These are phyloP conservation scores for Raffaelea arxii DNA, from an alignment of 2,329 filamentous ascomycete species.

Conservation along the genomic window DNA sequence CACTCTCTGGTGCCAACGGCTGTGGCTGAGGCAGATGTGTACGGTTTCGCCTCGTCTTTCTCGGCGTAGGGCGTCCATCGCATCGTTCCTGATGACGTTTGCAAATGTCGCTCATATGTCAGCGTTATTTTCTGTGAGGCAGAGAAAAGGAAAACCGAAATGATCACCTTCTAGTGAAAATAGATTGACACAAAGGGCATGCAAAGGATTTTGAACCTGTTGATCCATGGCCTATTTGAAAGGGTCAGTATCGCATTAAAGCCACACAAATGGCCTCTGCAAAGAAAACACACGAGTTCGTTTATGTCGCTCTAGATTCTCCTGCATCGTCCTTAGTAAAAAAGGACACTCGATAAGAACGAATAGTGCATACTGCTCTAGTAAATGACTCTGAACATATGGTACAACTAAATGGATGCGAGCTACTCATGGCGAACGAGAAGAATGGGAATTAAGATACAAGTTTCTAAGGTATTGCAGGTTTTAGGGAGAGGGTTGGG, in stretches of 20 bases:
- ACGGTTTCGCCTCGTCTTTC: neutral
- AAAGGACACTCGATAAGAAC: neutral
- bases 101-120: conserved; percentile 3
- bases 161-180: conserved; percentile 3
- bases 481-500: too few relatives aligned
- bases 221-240: conserved; percentile 2
- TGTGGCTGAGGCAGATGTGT: too few relatives aligned
- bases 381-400: conserved; percentile 5
- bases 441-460: neutral
- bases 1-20: too few relatives aligned
- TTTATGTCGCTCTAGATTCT: conserved; percentile 6
- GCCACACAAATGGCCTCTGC: too few relatives aligned
- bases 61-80: conserved; percentile 1
- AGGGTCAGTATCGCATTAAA: neutral
- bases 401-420: conserved; percentile 2
- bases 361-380: neutral
- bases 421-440: neutral
- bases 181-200: conserved; percentile 3
- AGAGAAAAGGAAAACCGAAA: neutral
- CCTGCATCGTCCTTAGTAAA: neutral
- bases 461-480: too few relatives aligned
- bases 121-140: too few relatives aligned
- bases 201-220: conserved; percentile 3
- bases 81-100: conserved; percentile 5
- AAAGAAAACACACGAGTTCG: conserved; percentile 1